phyloP scores from a whole-genome alignment of 2,329 filamentous ascomycete species.

The Aspergillus puulaauensis region DNA sequence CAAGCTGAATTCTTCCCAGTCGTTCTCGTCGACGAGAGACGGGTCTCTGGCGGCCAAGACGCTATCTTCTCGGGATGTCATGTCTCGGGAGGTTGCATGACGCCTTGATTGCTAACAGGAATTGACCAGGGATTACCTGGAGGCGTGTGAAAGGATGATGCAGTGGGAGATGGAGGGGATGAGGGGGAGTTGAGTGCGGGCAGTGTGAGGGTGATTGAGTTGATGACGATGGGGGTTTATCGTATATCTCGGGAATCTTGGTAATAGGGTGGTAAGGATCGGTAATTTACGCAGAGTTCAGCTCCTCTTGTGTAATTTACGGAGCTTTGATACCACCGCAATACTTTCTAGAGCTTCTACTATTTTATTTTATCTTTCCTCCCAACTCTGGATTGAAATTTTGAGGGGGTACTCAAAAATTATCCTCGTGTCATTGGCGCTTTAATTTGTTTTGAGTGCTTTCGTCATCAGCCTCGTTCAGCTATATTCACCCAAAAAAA shows the following conservation, averaged over 20 bases:
- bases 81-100: conserved; percentile 39
- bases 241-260: background rate
- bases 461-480: background rate
- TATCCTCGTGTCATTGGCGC: background rate
- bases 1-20: conserved; percentile 62
- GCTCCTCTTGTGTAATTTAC: conserved; percentile 1
- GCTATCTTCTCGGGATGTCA: conserved; percentile 47
- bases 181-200: conserved; percentile 2
- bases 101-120: conserved; percentile 17
- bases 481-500: background rate
- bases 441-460: background rate
- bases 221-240: conserved; percentile 1
- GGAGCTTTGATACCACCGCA: background rate
- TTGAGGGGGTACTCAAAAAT: background rate
- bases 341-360: background rate
- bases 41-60: conserved; percentile 46
- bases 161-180: background rate
- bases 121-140: background rate
- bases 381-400: background rate
- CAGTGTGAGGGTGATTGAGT: background rate
- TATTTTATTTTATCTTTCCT: background rate
- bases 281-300: background rate
- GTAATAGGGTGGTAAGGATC: conserved; percentile 7
- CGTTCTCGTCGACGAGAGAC: conserved; percentile 49
- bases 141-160: background rate